These are phyloP conservation scores for Neoboletus subvelutipes DNA, from an alignment of 768 basidiomycete genomes.

Conservation along the genomic window DNA sequence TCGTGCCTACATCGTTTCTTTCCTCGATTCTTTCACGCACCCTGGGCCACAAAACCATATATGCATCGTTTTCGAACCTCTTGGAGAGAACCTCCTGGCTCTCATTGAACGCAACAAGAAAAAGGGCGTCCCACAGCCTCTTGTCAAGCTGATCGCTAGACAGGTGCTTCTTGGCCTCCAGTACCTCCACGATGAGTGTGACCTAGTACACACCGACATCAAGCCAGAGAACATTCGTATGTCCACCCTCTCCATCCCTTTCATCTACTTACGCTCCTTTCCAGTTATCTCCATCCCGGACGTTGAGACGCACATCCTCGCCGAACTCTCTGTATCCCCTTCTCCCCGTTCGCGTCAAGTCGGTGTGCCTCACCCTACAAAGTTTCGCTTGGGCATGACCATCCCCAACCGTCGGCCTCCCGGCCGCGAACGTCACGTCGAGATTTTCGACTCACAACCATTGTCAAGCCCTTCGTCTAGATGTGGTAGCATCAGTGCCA, in stretches of 20 bases:
- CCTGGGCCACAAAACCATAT: constrained; percentile 75
- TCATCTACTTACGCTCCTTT: constrained; percentile 10
- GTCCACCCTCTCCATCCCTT: constrained; percentile 37
- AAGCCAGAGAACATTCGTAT: constrained; percentile 95
- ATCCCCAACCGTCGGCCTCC: constrained; percentile 53
- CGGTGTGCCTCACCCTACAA: constrained; percentile 71
- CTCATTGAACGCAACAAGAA: constrained; percentile 77
- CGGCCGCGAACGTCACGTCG: constrained; percentile 60
- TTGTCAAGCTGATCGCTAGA: constrained; percentile 84
- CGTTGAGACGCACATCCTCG: constrained; percentile 68
- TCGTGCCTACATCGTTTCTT: constrained; percentile 77
- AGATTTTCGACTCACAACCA: constrained; percentile 83
- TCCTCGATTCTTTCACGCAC: constrained; percentile 88
- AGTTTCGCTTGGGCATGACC: constrained; percentile 57
- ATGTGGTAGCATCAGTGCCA: constrained; percentile 31
- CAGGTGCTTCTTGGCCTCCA: constrained; percentile 87
- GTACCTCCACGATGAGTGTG: constrained; percentile 91
- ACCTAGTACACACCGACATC: constrained; percentile 90
- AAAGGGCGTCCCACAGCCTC: constrained; percentile 75
- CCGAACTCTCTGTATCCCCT: constrained; percentile 65
- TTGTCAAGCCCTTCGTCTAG: constrained; percentile 52
- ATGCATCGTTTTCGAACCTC: constrained; percentile 88
- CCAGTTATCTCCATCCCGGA: constrained; percentile 84
- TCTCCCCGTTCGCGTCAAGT: constrained; percentile 78
- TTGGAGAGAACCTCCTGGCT: constrained; percentile 75